Conservation (phyloP, 2,329 filamentous ascomycete genomes). For the Aspergillus pseudoviridinutans region DNA sequence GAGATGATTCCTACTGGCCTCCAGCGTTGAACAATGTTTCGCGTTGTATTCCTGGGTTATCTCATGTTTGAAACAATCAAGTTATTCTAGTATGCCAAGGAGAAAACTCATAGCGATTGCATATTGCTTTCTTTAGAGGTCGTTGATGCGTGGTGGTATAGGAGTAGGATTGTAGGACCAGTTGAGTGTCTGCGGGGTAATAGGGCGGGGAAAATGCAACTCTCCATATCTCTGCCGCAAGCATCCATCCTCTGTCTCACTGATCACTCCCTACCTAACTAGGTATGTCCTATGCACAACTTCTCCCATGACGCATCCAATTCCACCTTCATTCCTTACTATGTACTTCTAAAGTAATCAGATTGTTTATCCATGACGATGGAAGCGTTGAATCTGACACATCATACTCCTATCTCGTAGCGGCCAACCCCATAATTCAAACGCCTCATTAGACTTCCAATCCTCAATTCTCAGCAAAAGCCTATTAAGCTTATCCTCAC, state of each 20-base stretch:
- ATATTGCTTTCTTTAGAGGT: not conserved
- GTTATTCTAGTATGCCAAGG: not conserved
- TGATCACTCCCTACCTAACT: too few species aligned
- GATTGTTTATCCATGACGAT: not conserved
- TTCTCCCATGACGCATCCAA: not conserved
- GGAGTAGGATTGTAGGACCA: not conserved
- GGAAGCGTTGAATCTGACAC: not conserved
- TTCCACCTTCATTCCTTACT: not conserved
- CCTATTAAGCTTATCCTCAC: not conserved
- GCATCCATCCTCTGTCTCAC: not conserved
- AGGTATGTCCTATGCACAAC: too few species aligned
- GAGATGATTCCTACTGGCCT: constrained; percentile 1
- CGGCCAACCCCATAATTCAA: not conserved
- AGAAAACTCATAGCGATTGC: not conserved
- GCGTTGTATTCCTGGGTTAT: not conserved
- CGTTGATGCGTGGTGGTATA: not conserved
- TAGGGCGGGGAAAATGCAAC: not conserved
- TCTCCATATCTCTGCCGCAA: not conserved
- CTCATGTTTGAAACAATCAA: not conserved
- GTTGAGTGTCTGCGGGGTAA: not conserved
- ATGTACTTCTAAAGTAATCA: not conserved
- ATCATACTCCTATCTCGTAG: not conserved
- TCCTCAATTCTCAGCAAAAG: not conserved
- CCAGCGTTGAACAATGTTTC: not conserved
- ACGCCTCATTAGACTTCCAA: not conserved